Conservation (phyloP, 179 eudicot genomes). For the Vitellaria paradoxa region DNA sequence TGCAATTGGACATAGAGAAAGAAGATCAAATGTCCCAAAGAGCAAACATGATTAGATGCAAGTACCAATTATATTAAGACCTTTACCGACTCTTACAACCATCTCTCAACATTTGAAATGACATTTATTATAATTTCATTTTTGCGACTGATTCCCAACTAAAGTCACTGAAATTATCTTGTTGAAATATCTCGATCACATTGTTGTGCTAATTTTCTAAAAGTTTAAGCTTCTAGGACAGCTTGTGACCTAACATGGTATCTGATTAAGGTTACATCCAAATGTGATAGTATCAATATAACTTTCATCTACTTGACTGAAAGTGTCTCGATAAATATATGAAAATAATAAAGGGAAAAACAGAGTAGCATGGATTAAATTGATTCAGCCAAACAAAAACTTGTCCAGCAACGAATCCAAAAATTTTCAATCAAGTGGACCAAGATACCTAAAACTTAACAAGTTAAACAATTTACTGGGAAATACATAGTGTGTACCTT, state of each 20-base stretch:
- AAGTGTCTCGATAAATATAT: not conserved
- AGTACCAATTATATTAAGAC: not conserved
- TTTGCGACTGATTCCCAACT: too few relatives aligned
- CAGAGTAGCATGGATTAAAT: not conserved
- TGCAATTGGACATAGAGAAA: not conserved
- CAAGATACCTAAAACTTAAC: not conserved
- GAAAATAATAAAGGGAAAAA: not conserved
- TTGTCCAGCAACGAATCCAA: not conserved
- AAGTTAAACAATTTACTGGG: not conserved
- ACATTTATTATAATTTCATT: too few relatives aligned
- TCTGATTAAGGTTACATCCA: too few relatives aligned
- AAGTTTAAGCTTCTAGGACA: too few relatives aligned
- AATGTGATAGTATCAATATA: too few relatives aligned
- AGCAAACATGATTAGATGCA: not conserved
- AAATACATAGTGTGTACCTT: slow-evolving; percentile 38
- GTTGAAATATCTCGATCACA: too few relatives aligned
- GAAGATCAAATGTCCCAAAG: not conserved
- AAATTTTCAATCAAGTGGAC: not conserved
- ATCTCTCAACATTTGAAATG: too few relatives aligned
- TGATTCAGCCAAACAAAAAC: not conserved
- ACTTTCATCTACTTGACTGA: not conserved
- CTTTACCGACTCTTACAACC: too few relatives aligned
- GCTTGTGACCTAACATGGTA: too few relatives aligned
- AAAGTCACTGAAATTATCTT: too few relatives aligned
- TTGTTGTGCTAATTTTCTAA: too few relatives aligned